Evolutionary conservation across 768 basidiomycete genomes (phyloP).

Genomic region (Pleurotus platypus): DNA sequence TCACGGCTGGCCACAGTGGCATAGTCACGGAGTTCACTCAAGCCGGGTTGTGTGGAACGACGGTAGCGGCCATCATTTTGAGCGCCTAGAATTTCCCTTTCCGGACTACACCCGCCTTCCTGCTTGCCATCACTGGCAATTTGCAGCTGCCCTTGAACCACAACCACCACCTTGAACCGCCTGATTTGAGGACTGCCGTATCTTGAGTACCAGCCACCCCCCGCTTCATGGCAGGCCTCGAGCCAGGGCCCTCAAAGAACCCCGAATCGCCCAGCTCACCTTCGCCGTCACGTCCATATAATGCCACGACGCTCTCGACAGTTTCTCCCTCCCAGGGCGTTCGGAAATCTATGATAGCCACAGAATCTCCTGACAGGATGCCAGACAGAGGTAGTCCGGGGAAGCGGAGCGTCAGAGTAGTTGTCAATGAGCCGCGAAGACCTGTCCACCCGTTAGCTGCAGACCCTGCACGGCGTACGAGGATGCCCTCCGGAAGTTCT

Average conservation of each 20-base stretch:
- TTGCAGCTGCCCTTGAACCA: neutral
- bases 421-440: neutral
- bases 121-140: neutral
- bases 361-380: neutral
- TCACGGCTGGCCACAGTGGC: neutral
- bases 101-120: neutral
- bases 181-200: too few species aligned
- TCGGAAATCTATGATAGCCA: neutral
- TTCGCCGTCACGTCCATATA: neutral
- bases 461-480: neutral
- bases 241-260: neutral
- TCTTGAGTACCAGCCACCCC: neutral
- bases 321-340: neutral
- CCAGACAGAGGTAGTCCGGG: neutral
- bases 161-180: neutral
- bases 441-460: neutral
- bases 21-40: neutral
- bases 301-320: neutral
- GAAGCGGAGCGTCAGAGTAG: conserved; percentile 3
- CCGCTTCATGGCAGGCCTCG: conserved; percentile 4
- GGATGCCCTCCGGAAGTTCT: conserved; percentile 2
- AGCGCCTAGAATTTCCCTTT: conserved; percentile 4
- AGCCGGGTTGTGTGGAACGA: neutral
- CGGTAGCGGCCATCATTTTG: neutral
- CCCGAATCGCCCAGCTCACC: neutral